phyloP scores from a whole-genome alignment of 2,329 filamentous ascomycete genomes.

The Epichloe bromicola region DNA sequence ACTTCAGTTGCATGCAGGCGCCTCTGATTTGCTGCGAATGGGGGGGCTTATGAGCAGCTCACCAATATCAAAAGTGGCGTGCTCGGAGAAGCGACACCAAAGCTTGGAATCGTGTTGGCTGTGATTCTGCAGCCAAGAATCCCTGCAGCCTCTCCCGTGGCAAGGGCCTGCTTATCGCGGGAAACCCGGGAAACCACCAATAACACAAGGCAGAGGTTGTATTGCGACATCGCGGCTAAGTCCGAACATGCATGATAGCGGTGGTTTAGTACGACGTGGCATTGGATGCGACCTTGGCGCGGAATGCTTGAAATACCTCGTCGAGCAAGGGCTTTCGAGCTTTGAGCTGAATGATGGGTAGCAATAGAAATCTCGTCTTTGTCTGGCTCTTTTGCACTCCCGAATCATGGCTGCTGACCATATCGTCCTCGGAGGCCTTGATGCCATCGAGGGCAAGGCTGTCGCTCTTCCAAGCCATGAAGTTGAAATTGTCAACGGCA shows the following conservation, averaged over 20 bases:
- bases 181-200: background rate
- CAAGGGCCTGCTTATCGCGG: too few species aligned
- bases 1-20: background rate
- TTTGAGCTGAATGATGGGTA: background rate
- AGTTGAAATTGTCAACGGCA: background rate
- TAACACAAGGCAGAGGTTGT: background rate
- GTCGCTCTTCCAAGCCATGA: background rate
- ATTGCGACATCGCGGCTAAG: background rate
- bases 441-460: background rate
- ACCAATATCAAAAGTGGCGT: background rate
- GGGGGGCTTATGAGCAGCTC: background rate
- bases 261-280: background rate
- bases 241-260: background rate
- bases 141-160: background rate
- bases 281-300: background rate
- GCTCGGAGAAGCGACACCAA: background rate
- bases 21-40: background rate
- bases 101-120: too few species aligned
- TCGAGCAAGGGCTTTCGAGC: background rate
- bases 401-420: background rate
- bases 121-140: background rate
- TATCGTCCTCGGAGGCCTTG: background rate
- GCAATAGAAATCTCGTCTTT: background rate
- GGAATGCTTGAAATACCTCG: background rate
- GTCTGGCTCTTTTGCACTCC: background rate